Base-by-base conservation (phyloP, 768 basidiomycete species). In the Boletus reticuloceps region DNA sequence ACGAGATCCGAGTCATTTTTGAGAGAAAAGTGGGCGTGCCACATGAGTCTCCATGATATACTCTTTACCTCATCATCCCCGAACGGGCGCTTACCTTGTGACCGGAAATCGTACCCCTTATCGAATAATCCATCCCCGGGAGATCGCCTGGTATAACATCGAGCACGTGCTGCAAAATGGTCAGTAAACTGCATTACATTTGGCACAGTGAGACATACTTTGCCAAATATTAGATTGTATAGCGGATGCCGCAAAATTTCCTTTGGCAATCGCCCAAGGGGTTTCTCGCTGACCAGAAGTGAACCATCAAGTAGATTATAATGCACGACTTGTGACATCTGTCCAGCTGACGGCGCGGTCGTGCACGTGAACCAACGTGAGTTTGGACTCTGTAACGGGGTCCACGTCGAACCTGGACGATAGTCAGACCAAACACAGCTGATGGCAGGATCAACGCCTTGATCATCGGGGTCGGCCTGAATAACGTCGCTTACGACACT, bases 211-310 rank as follows among this genome's bases (percentile, higher is more conserved):
- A 37, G 8, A 46, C 60, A 10, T 19, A 69, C 70, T 14, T 56
- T 42, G 13, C 60, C 59, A 48, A 72, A 67, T 4, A 73, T 38
- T 0, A 47, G 29, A 27, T 17, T 49, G 34, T 70, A 72, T 1
- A 58, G 47, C 4, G 64, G 45, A 42, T 66, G 69, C 3, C 32
- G 47, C 37, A 47, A 46, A 29, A 71, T 61, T 5, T 19, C 45
- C 5, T 29, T 29, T 0, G 72, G 70, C 5, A 72, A 57, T 29
- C 61, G 55, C 0, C 63, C 66, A 6, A 72, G 22, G 0, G 66
- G 61, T 37, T 58, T 67, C 4, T 66, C 72, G 12, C 70, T 53
- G 5, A 72, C 62, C 38, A 73, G 46, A 16, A 72, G 59, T 1
- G 59, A 53, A 1, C 71, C 71, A 25, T 65, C 59, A 0, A 70